Conservation (phyloP, 768 basidiomycete genomes). For the Naganishia vaughanmartiniae region DNA sequence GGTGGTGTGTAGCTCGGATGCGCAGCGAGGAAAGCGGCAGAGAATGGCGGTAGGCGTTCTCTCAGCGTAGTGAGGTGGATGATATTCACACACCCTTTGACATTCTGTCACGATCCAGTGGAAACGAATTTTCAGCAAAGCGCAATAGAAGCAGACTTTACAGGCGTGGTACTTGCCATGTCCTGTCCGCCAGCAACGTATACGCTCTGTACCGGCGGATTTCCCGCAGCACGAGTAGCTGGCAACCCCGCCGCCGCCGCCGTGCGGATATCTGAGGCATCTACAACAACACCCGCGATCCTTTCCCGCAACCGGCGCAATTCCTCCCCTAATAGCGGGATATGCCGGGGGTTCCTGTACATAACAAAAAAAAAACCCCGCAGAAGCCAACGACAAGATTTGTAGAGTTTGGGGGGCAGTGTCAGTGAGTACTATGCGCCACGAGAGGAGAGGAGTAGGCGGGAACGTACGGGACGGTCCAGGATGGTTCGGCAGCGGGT, state of each 20-base stretch:
- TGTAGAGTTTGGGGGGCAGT: too few species aligned
- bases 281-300: slow-evolving; percentile 19
- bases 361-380: background rate
- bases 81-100: background rate
- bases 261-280: background rate
- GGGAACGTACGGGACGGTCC: slow-evolving; percentile 17
- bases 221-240: background rate
- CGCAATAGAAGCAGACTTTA: too few species aligned
- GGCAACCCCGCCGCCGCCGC: background rate
- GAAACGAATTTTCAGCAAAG: background rate
- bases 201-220: background rate
- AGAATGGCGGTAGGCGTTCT: background rate
- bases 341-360: slow-evolving; percentile 30
- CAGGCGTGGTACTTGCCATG: background rate
- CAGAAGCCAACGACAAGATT: background rate
- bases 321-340: background rate
- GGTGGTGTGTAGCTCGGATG: slow-evolving; percentile 8
- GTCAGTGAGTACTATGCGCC: background rate
- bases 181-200: background rate
- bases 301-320: background rate
- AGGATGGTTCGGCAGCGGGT: slow-evolving; percentile 21
- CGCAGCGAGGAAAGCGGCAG: background rate
- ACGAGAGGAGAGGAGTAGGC: too few species aligned
- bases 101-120: background rate
- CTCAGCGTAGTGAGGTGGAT: background rate